Conservation (phyloP, 1,284 basidiomycete species). For the Pisolithus thermaeus region DNA sequence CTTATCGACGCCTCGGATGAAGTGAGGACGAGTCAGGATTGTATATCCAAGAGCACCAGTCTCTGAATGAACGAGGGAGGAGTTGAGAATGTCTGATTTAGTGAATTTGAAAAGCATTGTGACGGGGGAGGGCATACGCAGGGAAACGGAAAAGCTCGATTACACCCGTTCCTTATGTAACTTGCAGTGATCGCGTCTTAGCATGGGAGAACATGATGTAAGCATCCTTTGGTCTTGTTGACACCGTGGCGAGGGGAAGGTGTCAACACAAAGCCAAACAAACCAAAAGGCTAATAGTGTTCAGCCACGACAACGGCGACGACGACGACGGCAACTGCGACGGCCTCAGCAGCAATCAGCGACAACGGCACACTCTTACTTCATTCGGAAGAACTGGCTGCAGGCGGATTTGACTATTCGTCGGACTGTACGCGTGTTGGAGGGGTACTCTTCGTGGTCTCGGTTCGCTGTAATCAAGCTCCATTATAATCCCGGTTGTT, state of each 20-base stretch:
- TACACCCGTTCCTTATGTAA: too few species aligned
- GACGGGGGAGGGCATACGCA: conserved; percentile 8
- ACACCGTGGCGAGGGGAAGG: conserved; percentile 22
- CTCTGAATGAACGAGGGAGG: conserved; percentile 48
- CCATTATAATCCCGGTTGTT: conserved; percentile 13
- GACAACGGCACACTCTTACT: conserved; percentile 12
- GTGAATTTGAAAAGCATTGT: conserved; percentile 61
- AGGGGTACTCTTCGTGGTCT: conserved; percentile 14
- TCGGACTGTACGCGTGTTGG: conserved; percentile 1
- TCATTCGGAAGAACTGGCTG: conserved; percentile 15
- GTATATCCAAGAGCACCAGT: conserved; percentile 47
- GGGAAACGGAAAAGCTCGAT: neutral
- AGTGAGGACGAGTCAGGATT: conserved; percentile 41
- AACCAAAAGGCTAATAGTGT: conserved; percentile 15
- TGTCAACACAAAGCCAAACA: conserved; percentile 29
- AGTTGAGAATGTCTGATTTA: conserved; percentile 54
- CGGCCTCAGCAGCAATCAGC: conserved; percentile 4
- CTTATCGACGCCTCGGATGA: conserved; percentile 31
- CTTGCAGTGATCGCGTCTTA: too few species aligned
- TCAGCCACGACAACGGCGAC: conserved; percentile 23
- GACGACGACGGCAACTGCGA: neutral
- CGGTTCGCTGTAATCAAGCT: conserved; percentile 11
- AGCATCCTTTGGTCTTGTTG: conserved; percentile 24
- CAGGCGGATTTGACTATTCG: neutral
- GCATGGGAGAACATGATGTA: neutral